Conservation (phyloP, 2,329 filamentous ascomycete genomes). For the Ascochyta viciae-villosae region DNA sequence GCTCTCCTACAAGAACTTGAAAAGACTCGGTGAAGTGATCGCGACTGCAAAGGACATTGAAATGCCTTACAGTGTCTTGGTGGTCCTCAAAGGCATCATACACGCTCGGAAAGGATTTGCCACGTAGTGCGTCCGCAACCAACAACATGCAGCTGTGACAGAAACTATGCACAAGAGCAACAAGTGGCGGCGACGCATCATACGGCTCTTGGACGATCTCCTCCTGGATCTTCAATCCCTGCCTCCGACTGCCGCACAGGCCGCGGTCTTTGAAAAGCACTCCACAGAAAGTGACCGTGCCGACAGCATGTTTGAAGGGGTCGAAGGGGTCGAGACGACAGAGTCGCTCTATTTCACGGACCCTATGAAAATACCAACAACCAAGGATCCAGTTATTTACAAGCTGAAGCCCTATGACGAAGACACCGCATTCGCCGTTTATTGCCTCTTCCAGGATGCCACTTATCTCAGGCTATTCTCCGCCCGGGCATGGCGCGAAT, state of each 20-base stretch:
- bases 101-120: constrained; percentile 20
- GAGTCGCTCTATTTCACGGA: constrained; percentile 4
- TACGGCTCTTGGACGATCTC: constrained; percentile 4
- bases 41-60: not conserved
- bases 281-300: not conserved
- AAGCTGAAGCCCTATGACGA: constrained; percentile 14
- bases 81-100: constrained; percentile 20
- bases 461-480: constrained; percentile 38
- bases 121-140: constrained; percentile 18
- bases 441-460: constrained; percentile 43
- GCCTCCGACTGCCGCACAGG: constrained; percentile 4
- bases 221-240: constrained; percentile 6
- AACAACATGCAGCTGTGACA: not conserved
- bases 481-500: constrained; percentile 41
- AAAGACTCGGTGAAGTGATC: constrained; percentile 8
- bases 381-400: not conserved
- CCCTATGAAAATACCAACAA: not conserved
- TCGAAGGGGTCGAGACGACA: not conserved
- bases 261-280: not conserved
- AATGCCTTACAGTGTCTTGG: constrained; percentile 12
- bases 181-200: constrained; percentile 19
- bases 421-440: constrained; percentile 23
- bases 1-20: constrained; percentile 7
- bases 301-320: constrained; percentile 1
- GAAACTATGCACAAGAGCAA: constrained; percentile 8